These are phyloP conservation scores for Trapa incisa DNA, from an alignment of 345 rosid species.

Conservation along the genomic window DNA sequence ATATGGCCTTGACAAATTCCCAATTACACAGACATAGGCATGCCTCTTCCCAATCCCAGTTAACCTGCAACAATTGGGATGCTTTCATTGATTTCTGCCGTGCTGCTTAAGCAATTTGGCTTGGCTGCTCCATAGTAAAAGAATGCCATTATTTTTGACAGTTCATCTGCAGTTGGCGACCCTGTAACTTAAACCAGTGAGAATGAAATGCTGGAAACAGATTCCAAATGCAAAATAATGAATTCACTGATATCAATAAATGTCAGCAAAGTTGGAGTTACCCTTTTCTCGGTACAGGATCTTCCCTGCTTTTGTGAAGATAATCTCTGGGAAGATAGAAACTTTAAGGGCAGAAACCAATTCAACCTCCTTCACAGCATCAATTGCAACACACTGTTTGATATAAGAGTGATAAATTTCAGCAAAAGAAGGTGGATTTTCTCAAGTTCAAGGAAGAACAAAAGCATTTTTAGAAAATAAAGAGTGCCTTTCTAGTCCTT, in stretches of 20 bases:
- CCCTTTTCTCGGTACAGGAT: constrained; percentile 80
- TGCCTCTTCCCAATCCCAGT: neutral
- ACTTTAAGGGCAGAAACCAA: constrained; percentile 64
- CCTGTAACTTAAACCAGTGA: constrained; percentile 26
- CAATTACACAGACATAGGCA: neutral
- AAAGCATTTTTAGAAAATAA: neutral
- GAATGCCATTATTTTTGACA: constrained; percentile 78
- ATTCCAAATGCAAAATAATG: neutral
- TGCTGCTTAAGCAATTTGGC: constrained; percentile 43
- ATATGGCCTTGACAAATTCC: neutral
- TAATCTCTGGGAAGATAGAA: constrained; percentile 52
- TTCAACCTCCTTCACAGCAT: constrained; percentile 57
- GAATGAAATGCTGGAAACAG: neutral
- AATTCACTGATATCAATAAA: neutral
- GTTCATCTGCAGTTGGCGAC: constrained; percentile 53
- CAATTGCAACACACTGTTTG: constrained; percentile 72
- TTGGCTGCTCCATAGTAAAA: constrained; percentile 84
- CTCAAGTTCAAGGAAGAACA: neutral
- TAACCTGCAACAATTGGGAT: constrained; percentile 36
- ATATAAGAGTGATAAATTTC: constrained; percentile 7
- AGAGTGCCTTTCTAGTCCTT: constrained; percentile 12
- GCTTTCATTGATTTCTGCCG: constrained; percentile 29
- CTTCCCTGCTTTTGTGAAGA: constrained; percentile 82
- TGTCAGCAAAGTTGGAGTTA: constrained; percentile 9
- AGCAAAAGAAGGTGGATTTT: neutral